Evolutionary conservation across 441 rosid species (phyloP), one percentile per base, ranked within the genome.

Genomic region (Aleurites moluccanus): DNA sequence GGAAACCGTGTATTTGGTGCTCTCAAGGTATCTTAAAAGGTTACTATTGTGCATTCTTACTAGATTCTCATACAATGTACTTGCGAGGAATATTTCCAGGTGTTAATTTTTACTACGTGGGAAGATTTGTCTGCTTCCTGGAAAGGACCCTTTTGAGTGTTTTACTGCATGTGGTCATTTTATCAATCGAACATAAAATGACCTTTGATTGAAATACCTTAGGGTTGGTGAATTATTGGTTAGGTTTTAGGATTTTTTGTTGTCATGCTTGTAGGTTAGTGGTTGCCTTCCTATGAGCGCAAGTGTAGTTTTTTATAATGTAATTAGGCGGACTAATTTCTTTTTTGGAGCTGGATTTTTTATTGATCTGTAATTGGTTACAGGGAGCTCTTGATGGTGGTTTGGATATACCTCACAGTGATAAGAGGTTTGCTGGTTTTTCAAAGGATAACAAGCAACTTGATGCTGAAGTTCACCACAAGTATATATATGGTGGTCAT

Each of bases 301-400:
- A 2, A 44, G 15, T 18, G 11, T 57, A 2, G 25, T 27, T 27
- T 27, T 27, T 13, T 27, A 0, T 56, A 21, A 20, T n/a, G 16
- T 18, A 11, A 6, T 20, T 38, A 15, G 28, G 1, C 42, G 25
- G 13, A 42, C 5, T 65, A 21, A 23, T 5, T 6, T 64, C 21
- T 10, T 40, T 21, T 20, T 13, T 42, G 30, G 52, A 65, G 40
- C 49, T 23, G 35, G 25, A 63, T 7, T 38, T 38, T 20, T 8
- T 11, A 13, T 45, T 45, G 10, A 67, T 27, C 5, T 3, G n/a
- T 61, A 23, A 8, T 56, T n/a, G 49, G 59, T 66, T 55, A 3
- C 79, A 91, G 96, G 98, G 98, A 66, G 97, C 94, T 27, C 79
- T 94, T 81, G 98, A 94, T 50, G 99, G 97, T 60, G 97, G 97